Conservation (phyloP, 352 stramenopile genomes). For the Plasmopara muralis region DNA sequence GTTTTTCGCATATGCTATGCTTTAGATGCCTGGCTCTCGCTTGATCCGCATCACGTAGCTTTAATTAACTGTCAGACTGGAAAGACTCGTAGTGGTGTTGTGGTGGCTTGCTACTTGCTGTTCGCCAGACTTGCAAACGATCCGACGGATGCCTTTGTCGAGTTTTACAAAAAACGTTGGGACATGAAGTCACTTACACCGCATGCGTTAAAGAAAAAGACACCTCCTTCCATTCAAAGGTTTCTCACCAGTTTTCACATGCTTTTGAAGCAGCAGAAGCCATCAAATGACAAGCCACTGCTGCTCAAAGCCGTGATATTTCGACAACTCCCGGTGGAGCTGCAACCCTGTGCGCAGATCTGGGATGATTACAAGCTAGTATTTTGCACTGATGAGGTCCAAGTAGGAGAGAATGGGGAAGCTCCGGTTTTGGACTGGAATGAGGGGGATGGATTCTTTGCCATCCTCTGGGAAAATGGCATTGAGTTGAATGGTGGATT, state of each 20-base stretch:
- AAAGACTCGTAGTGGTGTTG: conserved; percentile 90
- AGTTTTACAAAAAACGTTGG: conserved; percentile 86
- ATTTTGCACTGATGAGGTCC: conserved; percentile 46
- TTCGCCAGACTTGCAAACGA: conserved; percentile 73
- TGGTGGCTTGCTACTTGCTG: conserved; percentile 90
- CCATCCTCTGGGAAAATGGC: conserved; percentile 72
- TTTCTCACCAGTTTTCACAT: conserved; percentile 66
- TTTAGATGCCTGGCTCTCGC: conserved; percentile 87
- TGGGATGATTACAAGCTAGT: conserved; percentile 73
- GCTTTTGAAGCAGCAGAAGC: conserved; percentile 43
- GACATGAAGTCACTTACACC: conserved; percentile 65
- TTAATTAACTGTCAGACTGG: conserved; percentile 89
- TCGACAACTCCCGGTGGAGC: conserved; percentile 57
- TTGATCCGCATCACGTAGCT: conserved; percentile 75
- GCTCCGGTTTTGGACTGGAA: conserved; percentile 71
- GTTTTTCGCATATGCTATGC: conserved; percentile 91
- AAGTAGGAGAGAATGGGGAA: conserved; percentile 13
- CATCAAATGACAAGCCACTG: conserved; percentile 55
- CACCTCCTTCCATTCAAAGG: conserved; percentile 64
- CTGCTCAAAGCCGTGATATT: conserved; percentile 78
- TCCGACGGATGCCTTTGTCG: conserved; percentile 81
- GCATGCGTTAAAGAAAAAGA: conserved; percentile 54
- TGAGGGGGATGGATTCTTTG: conserved; percentile 69
- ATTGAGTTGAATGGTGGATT: conserved; percentile 74
- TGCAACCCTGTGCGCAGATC: conserved; percentile 75